phyloP scores from a whole-genome alignment of 1,284 basidiomycete genomes.

The Apiotrichum laibachii region DNA sequence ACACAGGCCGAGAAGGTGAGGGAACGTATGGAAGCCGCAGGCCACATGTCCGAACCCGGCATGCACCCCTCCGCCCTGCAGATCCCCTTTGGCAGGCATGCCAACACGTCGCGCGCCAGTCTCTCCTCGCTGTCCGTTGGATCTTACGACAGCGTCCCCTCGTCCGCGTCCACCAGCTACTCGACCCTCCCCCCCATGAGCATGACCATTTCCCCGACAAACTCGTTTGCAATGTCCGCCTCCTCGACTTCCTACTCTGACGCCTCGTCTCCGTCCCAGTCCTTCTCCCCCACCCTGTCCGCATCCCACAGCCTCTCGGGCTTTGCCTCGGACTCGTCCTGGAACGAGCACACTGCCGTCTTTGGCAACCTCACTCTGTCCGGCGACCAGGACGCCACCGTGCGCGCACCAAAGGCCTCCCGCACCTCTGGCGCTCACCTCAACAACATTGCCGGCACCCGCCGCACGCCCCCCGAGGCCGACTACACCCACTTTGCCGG shows the following conservation, averaged over 20 bases:
- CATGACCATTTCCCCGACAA: slow-evolving; percentile 15
- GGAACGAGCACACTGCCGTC: slow-evolving; percentile 24
- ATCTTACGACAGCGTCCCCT: slow-evolving; percentile 18
- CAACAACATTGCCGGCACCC: slow-evolving; percentile 6
- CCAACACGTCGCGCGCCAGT: neutral
- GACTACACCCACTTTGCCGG: slow-evolving; percentile 1
- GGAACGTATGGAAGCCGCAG: slow-evolving; percentile 6
- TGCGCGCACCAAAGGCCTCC: slow-evolving; percentile 11
- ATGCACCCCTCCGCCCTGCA: slow-evolving; percentile 2
- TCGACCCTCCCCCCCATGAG: slow-evolving; percentile 19
- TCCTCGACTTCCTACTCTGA: slow-evolving; percentile 19
- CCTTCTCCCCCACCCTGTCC: slow-evolving; percentile 19
- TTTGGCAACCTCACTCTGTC: slow-evolving; percentile 19
- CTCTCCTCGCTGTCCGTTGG: slow-evolving; percentile 5
- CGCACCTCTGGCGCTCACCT: slow-evolving; percentile 11
- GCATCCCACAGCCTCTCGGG: slow-evolving; percentile 8
- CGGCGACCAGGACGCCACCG: slow-evolving; percentile 9
- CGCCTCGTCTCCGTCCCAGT: slow-evolving; percentile 17
- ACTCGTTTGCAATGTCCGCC: slow-evolving; percentile 16
- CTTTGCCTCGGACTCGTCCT: slow-evolving; percentile 16
- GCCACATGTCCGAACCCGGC: slow-evolving; percentile 1
- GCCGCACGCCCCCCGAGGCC: slow-evolving; percentile 8
- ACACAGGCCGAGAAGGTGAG: neutral
- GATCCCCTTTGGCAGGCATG: neutral
- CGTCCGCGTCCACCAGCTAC: slow-evolving; percentile 16